Evolutionary conservation across 805 yeast genomes (phyloP).

Genomic region (Cyberlindnera meyerae): DNA sequence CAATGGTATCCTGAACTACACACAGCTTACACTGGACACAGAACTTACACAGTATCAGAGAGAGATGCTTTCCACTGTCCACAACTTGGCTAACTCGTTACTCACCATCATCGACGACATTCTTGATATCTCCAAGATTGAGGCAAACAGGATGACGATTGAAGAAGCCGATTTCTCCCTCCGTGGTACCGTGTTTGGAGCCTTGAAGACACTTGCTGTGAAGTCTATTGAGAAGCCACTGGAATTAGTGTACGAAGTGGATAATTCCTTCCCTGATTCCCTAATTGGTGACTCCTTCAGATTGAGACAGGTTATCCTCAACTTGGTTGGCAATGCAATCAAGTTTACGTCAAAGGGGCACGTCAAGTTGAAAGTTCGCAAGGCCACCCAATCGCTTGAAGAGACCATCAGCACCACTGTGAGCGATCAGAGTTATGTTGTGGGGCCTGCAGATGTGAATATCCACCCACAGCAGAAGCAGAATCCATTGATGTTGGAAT

Average conservation of each 20-base stretch:
- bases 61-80: constrained; percentile 87
- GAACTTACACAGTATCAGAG: constrained; percentile 88
- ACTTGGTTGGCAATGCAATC: constrained; percentile 85
- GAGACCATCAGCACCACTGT: constrained; percentile 21
- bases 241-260: constrained; percentile 75
- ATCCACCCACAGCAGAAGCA: constrained; percentile 15
- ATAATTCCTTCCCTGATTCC: constrained; percentile 82
- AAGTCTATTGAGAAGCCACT: constrained; percentile 84
- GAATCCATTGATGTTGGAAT: constrained; percentile 54
- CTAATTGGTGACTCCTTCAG: constrained; percentile 87
- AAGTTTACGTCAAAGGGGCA: constrained; percentile 82
- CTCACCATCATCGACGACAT: constrained; percentile 87
- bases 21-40: constrained; percentile 82
- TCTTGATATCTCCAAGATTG: constrained; percentile 87
- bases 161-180: constrained; percentile 84
- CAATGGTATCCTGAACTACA: constrained; percentile 92
- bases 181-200: constrained; percentile 86
- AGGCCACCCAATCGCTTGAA: constrained; percentile 33
- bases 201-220: constrained; percentile 82
- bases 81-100: constrained; percentile 79
- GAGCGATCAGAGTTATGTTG: constrained; percentile 26
- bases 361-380: constrained; percentile 69
- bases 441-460: constrained; percentile 22
- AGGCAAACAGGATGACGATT: constrained; percentile 89
- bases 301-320: constrained; percentile 79